Evolutionary conservation across 2,329 filamentous ascomycete species (phyloP).

Genomic region (Fusarium marasasianum): DNA sequence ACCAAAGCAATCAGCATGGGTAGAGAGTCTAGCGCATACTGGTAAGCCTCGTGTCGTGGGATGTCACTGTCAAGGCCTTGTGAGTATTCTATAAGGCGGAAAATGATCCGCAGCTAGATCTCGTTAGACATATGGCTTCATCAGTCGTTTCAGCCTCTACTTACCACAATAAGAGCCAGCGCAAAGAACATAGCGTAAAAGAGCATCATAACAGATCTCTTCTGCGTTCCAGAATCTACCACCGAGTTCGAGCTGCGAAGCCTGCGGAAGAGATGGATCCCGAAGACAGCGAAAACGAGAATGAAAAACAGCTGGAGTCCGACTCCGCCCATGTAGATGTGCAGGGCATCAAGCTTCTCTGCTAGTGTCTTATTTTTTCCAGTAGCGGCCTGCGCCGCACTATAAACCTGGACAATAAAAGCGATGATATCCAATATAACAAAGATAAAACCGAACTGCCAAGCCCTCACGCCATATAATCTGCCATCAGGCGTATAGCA

Average conservation of each 20-base stretch:
- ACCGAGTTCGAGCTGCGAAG: neutral
- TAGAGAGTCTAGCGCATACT: neutral
- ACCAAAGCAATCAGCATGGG: neutral
- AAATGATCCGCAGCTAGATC: neutral
- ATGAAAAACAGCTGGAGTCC: neutral
- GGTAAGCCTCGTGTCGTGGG: neutral
- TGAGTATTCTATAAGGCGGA: neutral
- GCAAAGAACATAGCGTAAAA: neutral
- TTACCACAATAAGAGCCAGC: neutral
- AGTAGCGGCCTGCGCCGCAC: neutral
- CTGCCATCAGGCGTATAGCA: neutral
- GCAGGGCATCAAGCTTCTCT: neutral
- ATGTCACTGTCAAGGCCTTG: neutral
- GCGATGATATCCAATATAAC: neutral
- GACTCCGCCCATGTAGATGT: neutral
- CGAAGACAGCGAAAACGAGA: neutral
- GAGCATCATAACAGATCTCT: neutral
- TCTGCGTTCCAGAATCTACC: rapidly evolving
- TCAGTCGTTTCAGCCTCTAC: rapidly evolving
- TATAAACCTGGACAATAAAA: neutral
- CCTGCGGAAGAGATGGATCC: neutral
- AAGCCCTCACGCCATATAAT: neutral
- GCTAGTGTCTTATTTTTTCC: rapidly evolving
- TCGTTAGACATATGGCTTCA: rapidly evolving
- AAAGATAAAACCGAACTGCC: neutral